Evolutionary conservation across 441 rosid species (phyloP), one percentile per base, ranked within the genome.

Genomic region (Jatropha podagrica): DNA sequence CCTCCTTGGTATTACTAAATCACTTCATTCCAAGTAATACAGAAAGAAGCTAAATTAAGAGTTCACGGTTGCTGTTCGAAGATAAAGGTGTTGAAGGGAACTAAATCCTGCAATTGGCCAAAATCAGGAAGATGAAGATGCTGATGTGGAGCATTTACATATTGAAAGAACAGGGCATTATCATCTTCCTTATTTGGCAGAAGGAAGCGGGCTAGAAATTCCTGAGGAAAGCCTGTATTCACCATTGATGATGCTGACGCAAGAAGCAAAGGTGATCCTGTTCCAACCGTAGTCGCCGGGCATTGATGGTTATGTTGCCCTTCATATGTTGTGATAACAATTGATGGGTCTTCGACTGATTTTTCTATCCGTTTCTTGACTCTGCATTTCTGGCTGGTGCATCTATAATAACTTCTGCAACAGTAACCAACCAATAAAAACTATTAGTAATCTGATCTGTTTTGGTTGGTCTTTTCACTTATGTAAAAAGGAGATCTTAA

Each of bases 331-430:
- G 98, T 94, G 78, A 92, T 83, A 54, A 94, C 95, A 41, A 84
- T 82, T 8, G 92, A 74, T 23, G 95, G 95, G 80, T 94, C 98
- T 69, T 92, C 87, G 67, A 76, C 90, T 11, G 98, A 94, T 80
- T 97, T 92, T 77, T 94, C 98, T 14, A 94, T 92, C 0, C 95
- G 84, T 69, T 94, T 94, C 93, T 94, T 94, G 61, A 94, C 97
- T 0, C 74, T 85, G 82, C 97, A 94, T 74, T 83, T 88, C 76
- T 87, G 92, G 26, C 81, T 91, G 3, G 98, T 94, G 88, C 98
- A 94, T 74, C 97, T 81, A 77, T 94, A 92, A 78, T 94, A 94
- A 71, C 97, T 94, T 79, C 98, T 94, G 87, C 79, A 75, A 41
- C 58, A 15, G 7, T 5, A 52, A 52, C 54, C 18, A 49, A 49